Percentiles rank a stretch among this genome's conserved stretches.
phyloP scores from a whole-genome alignment of 768 basidiomycete species.

The Jaapia argillacea region DNA sequence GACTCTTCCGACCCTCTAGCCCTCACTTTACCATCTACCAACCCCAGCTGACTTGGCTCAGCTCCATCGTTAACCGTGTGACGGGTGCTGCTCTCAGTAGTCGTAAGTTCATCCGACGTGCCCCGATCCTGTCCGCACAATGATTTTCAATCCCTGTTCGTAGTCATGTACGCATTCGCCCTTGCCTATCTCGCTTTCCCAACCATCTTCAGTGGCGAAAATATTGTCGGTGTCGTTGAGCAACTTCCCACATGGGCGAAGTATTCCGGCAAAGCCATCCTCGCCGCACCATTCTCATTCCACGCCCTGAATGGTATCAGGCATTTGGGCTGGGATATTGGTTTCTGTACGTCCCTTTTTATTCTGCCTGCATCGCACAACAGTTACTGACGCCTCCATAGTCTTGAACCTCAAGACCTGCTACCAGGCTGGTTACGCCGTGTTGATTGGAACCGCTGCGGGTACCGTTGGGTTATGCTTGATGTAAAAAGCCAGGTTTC shows the following conservation, averaged over 20 bases:
- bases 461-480: slow-evolving; percentile 65
- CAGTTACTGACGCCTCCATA: slow-evolving; percentile 19
- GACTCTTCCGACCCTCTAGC: slow-evolving; percentile 78
- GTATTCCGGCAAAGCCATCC: slow-evolving; percentile 61
- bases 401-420: slow-evolving; percentile 75
- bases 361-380: not conserved
- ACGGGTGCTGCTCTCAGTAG: slow-evolving; percentile 75
- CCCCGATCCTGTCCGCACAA: no score
- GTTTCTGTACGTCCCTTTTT: slow-evolving; percentile 60
- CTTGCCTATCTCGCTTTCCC: slow-evolving; percentile 82
- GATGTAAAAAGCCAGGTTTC: no score
- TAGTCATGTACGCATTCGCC: slow-evolving; percentile 84
- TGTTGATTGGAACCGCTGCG: slow-evolving; percentile 68
- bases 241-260: slow-evolving; percentile 72
- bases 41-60: slow-evolving; percentile 85
- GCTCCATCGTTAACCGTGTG: slow-evolving; percentile 79
- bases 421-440: slow-evolving; percentile 76
- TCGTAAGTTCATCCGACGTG: slow-evolving; percentile 45
- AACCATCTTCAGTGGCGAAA: slow-evolving; percentile 65
- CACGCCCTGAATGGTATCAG: slow-evolving; percentile 86
- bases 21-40: slow-evolving; percentile 98
- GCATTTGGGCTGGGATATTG: slow-evolving; percentile 85
- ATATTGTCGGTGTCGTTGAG: slow-evolving; percentile 64
- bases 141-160: no score
- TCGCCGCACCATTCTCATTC: slow-evolving; percentile 86